Conservation (phyloP, 2,329 filamentous ascomycete species). For the Ascocoryne sarcoides region DNA sequence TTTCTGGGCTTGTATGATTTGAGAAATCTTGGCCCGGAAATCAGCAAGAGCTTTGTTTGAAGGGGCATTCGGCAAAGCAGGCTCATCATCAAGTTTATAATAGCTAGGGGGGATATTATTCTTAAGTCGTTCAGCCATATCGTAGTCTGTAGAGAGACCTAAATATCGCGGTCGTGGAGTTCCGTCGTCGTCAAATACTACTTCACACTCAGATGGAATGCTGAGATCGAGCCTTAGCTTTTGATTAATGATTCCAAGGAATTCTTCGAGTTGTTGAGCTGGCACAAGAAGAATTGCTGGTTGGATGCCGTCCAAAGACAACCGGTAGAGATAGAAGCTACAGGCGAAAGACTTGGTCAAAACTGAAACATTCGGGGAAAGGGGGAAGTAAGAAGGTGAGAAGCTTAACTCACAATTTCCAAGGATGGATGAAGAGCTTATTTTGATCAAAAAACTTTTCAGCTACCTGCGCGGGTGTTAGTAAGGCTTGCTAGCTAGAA, state of each 20-base stretch:
- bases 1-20: constrained; percentile 40
- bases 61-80: constrained; percentile 23
- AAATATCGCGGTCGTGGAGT: constrained; percentile 61
- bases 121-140: constrained; percentile 21
- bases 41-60: constrained; percentile 32
- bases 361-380: constrained; percentile 8
- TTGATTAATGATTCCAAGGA: constrained; percentile 57
- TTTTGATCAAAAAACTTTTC: constrained; percentile 44
- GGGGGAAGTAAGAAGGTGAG: not conserved
- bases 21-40: constrained; percentile 47
- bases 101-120: constrained; percentile 26
- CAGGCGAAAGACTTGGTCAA: no score
- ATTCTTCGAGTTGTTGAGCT: constrained; percentile 52
- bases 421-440: constrained; percentile 51
- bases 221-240: constrained; percentile 44
- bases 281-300: constrained; percentile 60
- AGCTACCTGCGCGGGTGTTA: constrained; percentile 16
- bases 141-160: constrained; percentile 42
- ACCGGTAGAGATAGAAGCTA: constrained; percentile 60
- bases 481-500: no score
- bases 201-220: constrained; percentile 45
- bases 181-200: constrained; percentile 51
- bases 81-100: constrained; percentile 22
- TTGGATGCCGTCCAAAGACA: constrained; percentile 33
- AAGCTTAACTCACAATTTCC: constrained; percentile 61